These are phyloP conservation scores for Xerocomus brunneocitrinus DNA, from an alignment of 768 basidiomycete species.

Conservation along the genomic window DNA sequence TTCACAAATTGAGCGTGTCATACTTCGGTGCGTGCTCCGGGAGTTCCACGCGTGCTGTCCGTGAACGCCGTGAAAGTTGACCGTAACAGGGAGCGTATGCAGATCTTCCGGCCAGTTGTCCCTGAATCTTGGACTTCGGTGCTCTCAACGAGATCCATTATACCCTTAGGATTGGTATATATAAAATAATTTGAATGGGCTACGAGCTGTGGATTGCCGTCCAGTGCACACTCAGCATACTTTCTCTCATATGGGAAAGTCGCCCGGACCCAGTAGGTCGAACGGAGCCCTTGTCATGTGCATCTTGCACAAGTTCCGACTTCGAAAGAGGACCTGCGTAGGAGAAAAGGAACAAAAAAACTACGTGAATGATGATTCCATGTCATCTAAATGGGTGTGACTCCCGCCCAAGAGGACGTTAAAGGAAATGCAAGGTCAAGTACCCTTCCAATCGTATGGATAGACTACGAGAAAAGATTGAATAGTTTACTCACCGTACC, in stretches of 20 bases:
- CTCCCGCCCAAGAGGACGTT: neutral
- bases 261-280: neutral
- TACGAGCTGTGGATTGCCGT: neutral
- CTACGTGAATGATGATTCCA: neutral
- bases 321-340: neutral
- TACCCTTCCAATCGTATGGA: neutral
- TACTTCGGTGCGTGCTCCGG: neutral
- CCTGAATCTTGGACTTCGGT: neutral
- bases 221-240: neutral
- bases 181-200: too few relatives aligned
- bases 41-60: too few relatives aligned
- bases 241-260: neutral
- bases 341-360: neutral
- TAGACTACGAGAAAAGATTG: too few relatives aligned
- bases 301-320: neutral
- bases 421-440: neutral
- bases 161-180: neutral
- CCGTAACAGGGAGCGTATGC: neutral
- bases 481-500: too few relatives aligned
- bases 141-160: neutral
- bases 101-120: neutral
- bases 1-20: conserved; percentile 1
- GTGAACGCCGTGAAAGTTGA: neutral
- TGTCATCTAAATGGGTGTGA: neutral
- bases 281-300: neutral